Conservation (phyloP, 768 basidiomycete species). For the Crepidotus variabilis region DNA sequence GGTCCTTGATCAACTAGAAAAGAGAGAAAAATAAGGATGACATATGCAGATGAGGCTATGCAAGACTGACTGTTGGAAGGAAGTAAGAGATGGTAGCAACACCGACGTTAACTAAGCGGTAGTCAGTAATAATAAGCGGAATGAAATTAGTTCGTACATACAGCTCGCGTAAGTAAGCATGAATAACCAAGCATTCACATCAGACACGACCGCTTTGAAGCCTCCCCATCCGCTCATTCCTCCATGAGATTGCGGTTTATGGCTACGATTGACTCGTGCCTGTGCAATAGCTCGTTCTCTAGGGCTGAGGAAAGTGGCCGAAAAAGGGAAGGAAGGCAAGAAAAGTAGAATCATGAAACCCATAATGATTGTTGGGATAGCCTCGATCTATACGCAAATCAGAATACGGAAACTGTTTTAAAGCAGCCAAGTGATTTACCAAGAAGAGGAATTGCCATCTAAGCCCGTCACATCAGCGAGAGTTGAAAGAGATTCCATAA, state of each 20-base stretch:
- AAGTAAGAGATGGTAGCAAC: conserved; percentile 56
- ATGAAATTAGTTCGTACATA: conserved; percentile 19
- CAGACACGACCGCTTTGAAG: conserved; percentile 47
- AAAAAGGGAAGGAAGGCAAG: conserved; percentile 54
- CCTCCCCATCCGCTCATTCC: conserved; percentile 56
- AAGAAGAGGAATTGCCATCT: conserved; percentile 63
- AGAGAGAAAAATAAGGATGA: not conserved
- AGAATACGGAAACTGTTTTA: not conserved
- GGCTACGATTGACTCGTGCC: conserved; percentile 51
- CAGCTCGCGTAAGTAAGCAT: conserved; percentile 51
- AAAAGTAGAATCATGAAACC: conserved; percentile 43
- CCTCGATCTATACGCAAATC: conserved; percentile 39
- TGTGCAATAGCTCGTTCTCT: conserved; percentile 54
- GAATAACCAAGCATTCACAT: conserved; percentile 50
- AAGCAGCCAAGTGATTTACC: conserved; percentile 21
- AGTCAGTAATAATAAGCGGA: not conserved
- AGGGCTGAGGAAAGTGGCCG: conserved; percentile 46
- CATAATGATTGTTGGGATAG: conserved; percentile 54
- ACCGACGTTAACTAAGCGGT: conserved; percentile 46
- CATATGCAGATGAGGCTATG: not conserved
- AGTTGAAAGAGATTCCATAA: not conserved
- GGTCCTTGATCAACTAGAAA: conserved; percentile 45
- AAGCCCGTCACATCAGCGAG: not conserved
- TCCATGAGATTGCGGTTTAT: conserved; percentile 54
- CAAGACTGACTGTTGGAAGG: conserved; percentile 41